phyloP scores from a whole-genome alignment of 176 grass and related monocot genomes.

The Ampelocalamus luodianensis region DNA sequence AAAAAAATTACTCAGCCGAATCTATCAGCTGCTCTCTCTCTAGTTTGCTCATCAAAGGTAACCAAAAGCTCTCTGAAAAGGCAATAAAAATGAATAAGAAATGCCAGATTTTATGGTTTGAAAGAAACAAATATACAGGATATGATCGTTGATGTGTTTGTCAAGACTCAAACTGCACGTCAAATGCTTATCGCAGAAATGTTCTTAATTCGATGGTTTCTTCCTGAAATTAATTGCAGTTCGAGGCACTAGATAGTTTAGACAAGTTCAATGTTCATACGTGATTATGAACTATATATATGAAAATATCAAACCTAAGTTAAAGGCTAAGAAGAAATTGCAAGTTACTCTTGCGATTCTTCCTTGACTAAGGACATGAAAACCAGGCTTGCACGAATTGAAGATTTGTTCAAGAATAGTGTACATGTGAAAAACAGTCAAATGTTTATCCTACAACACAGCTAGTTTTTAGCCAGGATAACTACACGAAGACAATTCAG shows the following conservation, averaged over 20 bases:
- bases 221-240: background rate
- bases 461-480: background rate
- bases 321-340: background rate
- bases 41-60: background rate
- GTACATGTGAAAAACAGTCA: background rate
- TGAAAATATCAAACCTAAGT: background rate
- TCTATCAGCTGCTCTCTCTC: background rate
- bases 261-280: background rate
- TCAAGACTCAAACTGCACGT: slow-evolving; percentile 4
- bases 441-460: slow-evolving; percentile 5
- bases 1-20: background rate
- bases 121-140: background rate
- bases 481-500: slow-evolving; percentile 7
- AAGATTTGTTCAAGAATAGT: background rate
- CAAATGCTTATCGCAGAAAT: background rate
- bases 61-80: background rate
- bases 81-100: background rate
- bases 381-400: background rate
- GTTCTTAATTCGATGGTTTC: background rate
- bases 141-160: background rate
- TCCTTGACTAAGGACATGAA: background rate
- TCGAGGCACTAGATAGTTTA: too few species aligned
- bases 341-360: background rate
- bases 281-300: background rate
- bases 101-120: background rate